Evolutionary conservation across 805 yeast species (phyloP).

Genomic region (Zygosaccharomyces bailii): DNA sequence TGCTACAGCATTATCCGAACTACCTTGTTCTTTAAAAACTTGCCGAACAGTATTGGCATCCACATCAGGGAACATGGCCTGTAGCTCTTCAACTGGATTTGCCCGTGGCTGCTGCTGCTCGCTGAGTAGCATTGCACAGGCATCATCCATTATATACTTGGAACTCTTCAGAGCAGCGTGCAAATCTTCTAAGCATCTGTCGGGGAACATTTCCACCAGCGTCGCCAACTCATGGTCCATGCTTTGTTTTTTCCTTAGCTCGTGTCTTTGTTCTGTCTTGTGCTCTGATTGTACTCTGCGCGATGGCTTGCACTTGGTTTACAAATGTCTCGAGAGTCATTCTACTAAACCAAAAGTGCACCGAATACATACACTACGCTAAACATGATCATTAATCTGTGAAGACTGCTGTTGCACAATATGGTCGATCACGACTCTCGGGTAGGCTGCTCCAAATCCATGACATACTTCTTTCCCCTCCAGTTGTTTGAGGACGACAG

Average conservation of each 20-base stretch:
- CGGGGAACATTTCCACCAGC: constrained; percentile 25
- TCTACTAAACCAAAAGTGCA: neutral
- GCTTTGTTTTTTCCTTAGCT: too few species aligned
- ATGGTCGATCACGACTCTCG: constrained; percentile 23
- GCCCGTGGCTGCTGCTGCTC: constrained; percentile 13
- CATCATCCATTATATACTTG: constrained; percentile 22
- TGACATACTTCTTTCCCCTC: constrained; percentile 74
- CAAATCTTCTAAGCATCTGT: constrained; percentile 11
- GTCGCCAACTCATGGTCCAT: constrained; percentile 6
- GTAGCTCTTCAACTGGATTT: constrained; percentile 23
- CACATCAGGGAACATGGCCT: constrained; percentile 47
- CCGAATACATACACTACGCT: neutral
- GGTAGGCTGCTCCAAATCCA: constrained; percentile 55
- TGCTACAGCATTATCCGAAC: constrained; percentile 27
- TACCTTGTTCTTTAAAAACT: constrained; percentile 33
- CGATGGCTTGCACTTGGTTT: neutral
- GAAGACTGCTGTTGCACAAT: constrained; percentile 5
- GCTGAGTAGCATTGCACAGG: constrained; percentile 28
- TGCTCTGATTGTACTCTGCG: too few species aligned
- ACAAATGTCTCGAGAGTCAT: neutral
- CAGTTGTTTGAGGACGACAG: constrained; percentile 53
- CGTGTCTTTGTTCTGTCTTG: too few species aligned
- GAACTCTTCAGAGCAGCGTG: constrained; percentile 20
- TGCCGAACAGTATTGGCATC: constrained; percentile 32
- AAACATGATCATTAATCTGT: neutral